phyloP scores from a whole-genome alignment of 1,139 yeast genomes.

The Insectozyma bohioensis region DNA sequence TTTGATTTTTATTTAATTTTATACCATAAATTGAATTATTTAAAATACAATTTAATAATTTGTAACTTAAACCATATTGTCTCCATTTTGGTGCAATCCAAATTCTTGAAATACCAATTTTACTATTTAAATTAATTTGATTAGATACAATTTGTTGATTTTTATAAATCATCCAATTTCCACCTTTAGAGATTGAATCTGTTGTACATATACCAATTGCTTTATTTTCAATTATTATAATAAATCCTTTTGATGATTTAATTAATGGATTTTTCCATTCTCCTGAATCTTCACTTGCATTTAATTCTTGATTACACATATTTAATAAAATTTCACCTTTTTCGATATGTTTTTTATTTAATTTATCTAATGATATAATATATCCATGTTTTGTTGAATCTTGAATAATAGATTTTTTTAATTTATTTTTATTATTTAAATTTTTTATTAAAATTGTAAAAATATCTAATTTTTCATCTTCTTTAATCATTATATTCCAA shows the following conservation, averaged over 20 bases:
- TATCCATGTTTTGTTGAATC: conserved; percentile 13
- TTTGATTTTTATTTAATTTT: conserved; percentile 33
- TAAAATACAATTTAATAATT: conserved; percentile 42
- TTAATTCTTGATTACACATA: conserved; percentile 58
- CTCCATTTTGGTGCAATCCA: conserved; percentile 61
- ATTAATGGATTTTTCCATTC: conserved; percentile 39
- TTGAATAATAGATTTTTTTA: conserved; percentile 6
- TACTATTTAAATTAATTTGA: conserved; percentile 27
- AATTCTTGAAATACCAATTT: conserved; percentile 62
- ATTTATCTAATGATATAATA: conserved; percentile 19
- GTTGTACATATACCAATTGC: conserved; percentile 58
- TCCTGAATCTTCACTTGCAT: conserved; percentile 54
- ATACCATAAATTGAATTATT: conserved; percentile 53
- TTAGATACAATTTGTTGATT: conserved; percentile 36
- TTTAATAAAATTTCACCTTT: conserved; percentile 31
- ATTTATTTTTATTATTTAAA: conserved; percentile 2
- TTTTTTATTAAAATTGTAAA: conserved; percentile 16
- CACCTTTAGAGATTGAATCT: conserved; percentile 31
- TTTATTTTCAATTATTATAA: conserved; percentile 36
- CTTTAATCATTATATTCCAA: conserved; percentile 29
- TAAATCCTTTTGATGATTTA: conserved; percentile 41
- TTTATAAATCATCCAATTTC: conserved; percentile 50
- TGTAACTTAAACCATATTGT: conserved; percentile 47
- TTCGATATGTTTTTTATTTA: conserved; percentile 19
- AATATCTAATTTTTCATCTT: conserved; percentile 30